A percentile compares a stretch with the other conserved stretches of the same genome.
Conservation (phyloP, 441 rosid genomes). For the Gossypium lobatum region DNA sequence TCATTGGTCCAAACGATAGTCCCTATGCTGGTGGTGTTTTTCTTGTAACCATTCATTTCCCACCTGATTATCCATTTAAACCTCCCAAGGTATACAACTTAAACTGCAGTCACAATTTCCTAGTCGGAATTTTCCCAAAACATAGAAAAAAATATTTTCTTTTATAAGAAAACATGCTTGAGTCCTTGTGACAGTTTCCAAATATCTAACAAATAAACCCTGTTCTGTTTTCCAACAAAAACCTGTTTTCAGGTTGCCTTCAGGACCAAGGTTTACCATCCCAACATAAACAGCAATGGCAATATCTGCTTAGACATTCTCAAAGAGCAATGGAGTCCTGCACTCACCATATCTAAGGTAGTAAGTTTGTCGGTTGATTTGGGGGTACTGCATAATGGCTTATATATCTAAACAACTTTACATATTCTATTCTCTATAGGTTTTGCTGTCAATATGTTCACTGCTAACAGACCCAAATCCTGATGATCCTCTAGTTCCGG, state of each 20-base stretch:
- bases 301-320: conserved; percentile 62
- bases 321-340: conserved; percentile 69
- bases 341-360: conserved; percentile 63
- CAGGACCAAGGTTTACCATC: conserved; percentile 59
- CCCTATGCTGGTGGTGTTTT: conserved; percentile 60
- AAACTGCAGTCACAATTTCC: neutral
- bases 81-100: conserved; percentile 45
- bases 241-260: conserved; percentile 42
- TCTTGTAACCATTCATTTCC: conserved; percentile 36
- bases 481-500: conserved; percentile 66
- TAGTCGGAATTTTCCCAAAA: neutral
- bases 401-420: neutral
- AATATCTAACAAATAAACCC: neutral
- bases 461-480: conserved; percentile 73
- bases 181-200: neutral
- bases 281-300: conserved; percentile 56
- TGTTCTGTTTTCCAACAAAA: neutral
- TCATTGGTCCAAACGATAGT: conserved; percentile 53
- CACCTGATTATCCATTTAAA: conserved; percentile 54
- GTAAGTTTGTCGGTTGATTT: neutral
- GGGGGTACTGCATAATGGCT: neutral
- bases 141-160: neutral
- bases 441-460: conserved; percentile 58
- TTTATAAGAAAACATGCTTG: too few relatives aligned
- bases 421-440: conserved; percentile 24